phyloP scores from a whole-genome alignment of 2,329 filamentous ascomycete species.

The Aspergillus glaucus region DNA sequence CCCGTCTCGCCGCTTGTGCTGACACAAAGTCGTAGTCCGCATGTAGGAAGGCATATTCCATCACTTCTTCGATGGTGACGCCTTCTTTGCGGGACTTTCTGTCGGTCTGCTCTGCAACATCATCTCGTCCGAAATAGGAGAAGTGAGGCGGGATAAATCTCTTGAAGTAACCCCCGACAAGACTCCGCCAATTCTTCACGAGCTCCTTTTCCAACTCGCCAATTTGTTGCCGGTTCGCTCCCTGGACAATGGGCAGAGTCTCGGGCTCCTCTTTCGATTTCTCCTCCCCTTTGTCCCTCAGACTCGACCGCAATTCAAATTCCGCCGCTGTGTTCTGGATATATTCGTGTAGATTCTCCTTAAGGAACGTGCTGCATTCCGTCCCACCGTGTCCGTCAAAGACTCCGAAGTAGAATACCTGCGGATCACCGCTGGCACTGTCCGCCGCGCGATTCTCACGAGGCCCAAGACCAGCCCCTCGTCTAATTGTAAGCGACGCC shows the following conservation, averaged over 20 bases:
- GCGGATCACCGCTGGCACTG: conserved; percentile 77
- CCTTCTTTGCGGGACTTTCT: conserved; percentile 21
- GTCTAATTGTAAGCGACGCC: conserved; percentile 49
- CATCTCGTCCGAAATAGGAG: conserved; percentile 34
- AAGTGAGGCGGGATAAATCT: conserved; percentile 83
- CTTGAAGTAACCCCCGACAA: conserved; percentile 89
- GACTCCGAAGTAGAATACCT: conserved; percentile 94
- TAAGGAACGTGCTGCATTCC: conserved; percentile 81
- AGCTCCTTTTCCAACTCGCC: conserved; percentile 64
- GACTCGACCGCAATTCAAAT: conserved; percentile 72
- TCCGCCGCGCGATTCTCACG: conserved; percentile 63
- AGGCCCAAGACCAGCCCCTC: conserved; percentile 18
- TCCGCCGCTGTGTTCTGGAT: conserved; percentile 72
- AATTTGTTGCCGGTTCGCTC: conserved; percentile 55
- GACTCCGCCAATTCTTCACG: conserved; percentile 69
- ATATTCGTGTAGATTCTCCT: conserved; percentile 78
- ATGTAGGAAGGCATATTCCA: conserved; percentile 88
- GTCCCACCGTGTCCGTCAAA: conserved; percentile 93
- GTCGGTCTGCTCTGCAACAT: conserved; percentile 23
- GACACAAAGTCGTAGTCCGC: conserved; percentile 92
- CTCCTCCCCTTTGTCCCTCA: conserved; percentile 40
- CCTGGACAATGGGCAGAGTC: conserved; percentile 44
- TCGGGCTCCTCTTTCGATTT: conserved; percentile 12
- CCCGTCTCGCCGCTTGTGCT: conserved; percentile 76
- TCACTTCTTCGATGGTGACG: conserved; percentile 48